Percentiles rank a stretch among this genome's conserved stretches.
These are phyloP conservation scores for Chytriomyces confervae DNA, from an alignment of 192 early-diverging fungal species.

Conservation along the genomic window DNA sequence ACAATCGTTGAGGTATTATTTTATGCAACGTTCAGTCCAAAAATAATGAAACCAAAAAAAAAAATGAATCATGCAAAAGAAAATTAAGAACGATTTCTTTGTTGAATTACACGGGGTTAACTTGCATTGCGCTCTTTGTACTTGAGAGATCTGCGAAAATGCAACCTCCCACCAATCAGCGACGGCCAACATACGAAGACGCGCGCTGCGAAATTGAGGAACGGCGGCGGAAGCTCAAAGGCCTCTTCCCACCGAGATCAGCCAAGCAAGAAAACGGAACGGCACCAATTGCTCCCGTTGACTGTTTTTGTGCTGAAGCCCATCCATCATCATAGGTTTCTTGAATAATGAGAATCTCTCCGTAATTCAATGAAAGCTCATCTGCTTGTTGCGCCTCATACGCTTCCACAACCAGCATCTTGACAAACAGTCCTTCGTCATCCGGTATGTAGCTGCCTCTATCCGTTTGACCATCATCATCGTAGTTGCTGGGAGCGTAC, in stretches of 20 bases:
- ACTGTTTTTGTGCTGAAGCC: constrained; percentile 41
- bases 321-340: constrained; percentile 37
- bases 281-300: constrained; percentile 38
- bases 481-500: constrained; percentile 9
- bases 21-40: no score
- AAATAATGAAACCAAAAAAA: no score
- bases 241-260: constrained; percentile 12
- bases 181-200: neutral
- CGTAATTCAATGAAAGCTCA: constrained; percentile 16
- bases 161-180: neutral
- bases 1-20: no score
- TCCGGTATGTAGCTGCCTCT: neutral
- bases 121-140: no score
- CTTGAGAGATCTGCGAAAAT: no score
- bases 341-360: constrained; percentile 24
- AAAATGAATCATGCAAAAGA: no score
- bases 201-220: neutral
- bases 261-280: constrained; percentile 44
- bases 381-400: constrained; percentile 26
- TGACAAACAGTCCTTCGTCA: constrained; percentile 11
- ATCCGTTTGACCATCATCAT: neutral
- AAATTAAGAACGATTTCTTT: no score
- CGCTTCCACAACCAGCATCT: constrained; percentile 20
- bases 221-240: neutral
- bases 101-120: no score